Percentiles rank a stretch among this genome's conserved stretches.
Conservation (phyloP, 768 basidiomycete genomes). For the Termitomyces eurrhizus region DNA sequence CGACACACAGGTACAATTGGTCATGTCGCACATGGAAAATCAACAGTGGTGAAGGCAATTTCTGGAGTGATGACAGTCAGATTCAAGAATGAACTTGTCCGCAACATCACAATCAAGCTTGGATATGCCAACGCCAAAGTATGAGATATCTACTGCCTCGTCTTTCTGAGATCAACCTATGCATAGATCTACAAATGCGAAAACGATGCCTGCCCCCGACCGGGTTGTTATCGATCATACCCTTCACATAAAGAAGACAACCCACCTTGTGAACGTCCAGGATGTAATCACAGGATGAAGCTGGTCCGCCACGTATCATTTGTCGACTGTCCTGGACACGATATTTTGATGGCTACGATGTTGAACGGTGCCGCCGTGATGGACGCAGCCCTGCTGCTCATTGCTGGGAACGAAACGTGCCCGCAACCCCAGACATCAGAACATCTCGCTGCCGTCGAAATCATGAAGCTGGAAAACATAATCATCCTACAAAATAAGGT, state of each 20-base stretch:
- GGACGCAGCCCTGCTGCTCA: constrained; percentile 94
- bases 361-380: constrained; percentile 99
- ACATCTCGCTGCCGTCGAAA: constrained; percentile 97
- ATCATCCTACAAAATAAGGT: constrained; percentile 99
- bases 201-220: constrained; percentile 88
- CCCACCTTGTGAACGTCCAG: constrained; percentile 90
- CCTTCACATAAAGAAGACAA: constrained; percentile 91
- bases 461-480: constrained; percentile 98
- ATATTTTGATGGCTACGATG: constrained; percentile 99
- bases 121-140: constrained; percentile 99
- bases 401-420: constrained; percentile 98
- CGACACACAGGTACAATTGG: constrained; percentile 81
- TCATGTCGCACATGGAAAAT: constrained; percentile 98
- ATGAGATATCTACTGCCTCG: constrained; percentile 20
- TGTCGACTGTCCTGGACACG: constrained; percentile 96
- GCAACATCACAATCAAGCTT: constrained; percentile 99
- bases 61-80: constrained; percentile 97
- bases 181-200: constrained; percentile 95
- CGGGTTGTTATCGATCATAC: constrained; percentile 92
- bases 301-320: constrained; percentile 97
- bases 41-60: constrained; percentile 97
- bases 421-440: constrained; percentile 99
- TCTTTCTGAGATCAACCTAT: constrained; percentile 14
- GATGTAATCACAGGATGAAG: constrained; percentile 87
- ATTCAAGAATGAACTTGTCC: constrained; percentile 98